Base-by-base conservation (phyloP, 2,329 filamentous ascomycete species). In the Colletotrichum phormii region DNA sequence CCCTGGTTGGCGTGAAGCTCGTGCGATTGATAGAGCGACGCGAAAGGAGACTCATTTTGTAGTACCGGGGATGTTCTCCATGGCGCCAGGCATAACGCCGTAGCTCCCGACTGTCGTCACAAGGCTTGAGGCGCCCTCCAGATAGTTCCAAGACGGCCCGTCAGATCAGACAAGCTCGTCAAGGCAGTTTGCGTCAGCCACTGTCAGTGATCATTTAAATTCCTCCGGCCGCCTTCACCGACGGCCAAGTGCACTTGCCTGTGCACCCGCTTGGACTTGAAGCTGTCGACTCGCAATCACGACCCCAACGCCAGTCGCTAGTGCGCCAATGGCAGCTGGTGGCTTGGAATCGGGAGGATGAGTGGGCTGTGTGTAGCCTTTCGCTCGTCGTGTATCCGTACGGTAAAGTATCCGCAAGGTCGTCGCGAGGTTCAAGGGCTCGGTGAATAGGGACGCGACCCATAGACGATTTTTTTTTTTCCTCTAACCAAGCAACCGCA, bases 21-120 rank as follows among this genome's bases (percentile, higher is more conserved):
- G 67, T 72, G 66, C 70, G 70, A 72, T 73, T 72, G 71, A 71
- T 73, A 63, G 60, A 71, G 71, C 67, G 67, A 71, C 71, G 71
- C 26, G 61, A 61, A 64, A 70, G 46, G 54, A 73, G 61, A 49
- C 60, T 67, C 46, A 72, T 73, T 46, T 70, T 64, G 54, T 15
- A 65, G 54, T 55, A 60, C 60, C 42, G 35, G 49, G 31, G 57
- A 31, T 51, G 35, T 42, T 72, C 33, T 22, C 54, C 26, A 64
- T 63, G 37, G 58, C 54, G 54, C 58, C 15, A 49, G 63, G 42
- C 63, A n/a, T 26, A 49, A n/a, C 26, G 46, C 37, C 33, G 24
- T 53, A 33, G 57, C 29, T 15, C 29, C 33, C 26, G 49, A 33
- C 57, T 37, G 46, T 61, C 53, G 29, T 60, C 24, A 37, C 65